Base-by-base conservation (phyloP, 352 stramenopile genomes). In the Halophytophthora batemanensis region DNA sequence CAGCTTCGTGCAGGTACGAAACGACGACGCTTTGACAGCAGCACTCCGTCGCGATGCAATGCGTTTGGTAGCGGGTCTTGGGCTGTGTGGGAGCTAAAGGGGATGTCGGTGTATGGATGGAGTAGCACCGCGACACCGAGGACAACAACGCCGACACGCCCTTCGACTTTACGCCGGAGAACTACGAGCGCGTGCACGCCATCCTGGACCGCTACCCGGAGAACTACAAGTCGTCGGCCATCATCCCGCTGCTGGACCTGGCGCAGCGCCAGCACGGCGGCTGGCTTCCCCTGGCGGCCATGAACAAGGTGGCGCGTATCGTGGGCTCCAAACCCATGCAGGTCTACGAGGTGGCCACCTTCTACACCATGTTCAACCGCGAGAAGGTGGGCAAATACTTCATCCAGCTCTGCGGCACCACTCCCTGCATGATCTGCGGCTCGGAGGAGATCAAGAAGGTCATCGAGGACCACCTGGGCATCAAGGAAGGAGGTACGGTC, bases 361-460 rank as follows among this genome's bases (percentile, higher is more conserved):
- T 99, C 71, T 99, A 99, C 85, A 99, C 97, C 62, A 99, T 99
- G 97, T 99, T 99, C 79, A 99, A 93, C 74, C 64, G 76, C 40
- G 93, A 97, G 56, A 97, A 98, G 66, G 87, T 96, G 41, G 90
- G 90, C 74, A 97, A 96, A 77, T 97, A 95, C 73, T 96, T 96
- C 57, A 96, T 97, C 59, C 90, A 98, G 74, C 82, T 99, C 12
- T 99, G 97, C 62, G 97, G 97, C 56, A 99, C 97, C 13, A 99
- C 97, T 45, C 97, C 97, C 18, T 99, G 97, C 82, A 99, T 99
- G 97, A 98, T 99, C 65, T 99, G 95, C 67, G 97, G 97, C 44
- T 96, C 90, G 40, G 93, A 99, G 74, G 96, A 99, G 75, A 99
- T 99, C 75, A 99, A 98, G 77, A 92, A 96, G 71, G 98, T 96